Percentiles rank a stretch among this genome's conserved stretches.
These are phyloP conservation scores for Elsinoe australis DNA, from an alignment of 2,329 filamentous ascomycete genomes.

Conservation along the genomic window DNA sequence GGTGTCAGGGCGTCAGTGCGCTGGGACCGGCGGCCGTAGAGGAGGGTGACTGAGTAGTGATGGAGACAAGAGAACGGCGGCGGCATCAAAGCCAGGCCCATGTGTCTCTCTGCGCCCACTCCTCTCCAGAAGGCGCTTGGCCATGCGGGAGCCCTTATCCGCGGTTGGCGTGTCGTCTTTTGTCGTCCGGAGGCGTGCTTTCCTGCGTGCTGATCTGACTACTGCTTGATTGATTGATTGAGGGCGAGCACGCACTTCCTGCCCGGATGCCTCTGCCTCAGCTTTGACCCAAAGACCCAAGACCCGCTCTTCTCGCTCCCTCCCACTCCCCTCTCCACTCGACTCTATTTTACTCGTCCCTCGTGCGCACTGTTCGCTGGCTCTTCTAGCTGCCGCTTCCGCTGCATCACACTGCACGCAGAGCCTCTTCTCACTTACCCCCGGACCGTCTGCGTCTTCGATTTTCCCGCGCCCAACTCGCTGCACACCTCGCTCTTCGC, in stretches of 20 bases:
- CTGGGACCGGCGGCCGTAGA: conserved; percentile 13
- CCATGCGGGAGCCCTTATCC: background rate
- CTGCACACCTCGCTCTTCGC: conserved; percentile 1
- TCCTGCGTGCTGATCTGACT: no score
- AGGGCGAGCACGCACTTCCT: no score
- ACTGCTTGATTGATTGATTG: no score
- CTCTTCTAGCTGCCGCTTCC: conserved; percentile 12
- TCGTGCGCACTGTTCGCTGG: conserved; percentile 12
- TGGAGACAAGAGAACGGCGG: background rate
- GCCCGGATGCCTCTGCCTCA: no score
- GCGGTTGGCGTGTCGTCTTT: background rate
- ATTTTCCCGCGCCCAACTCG: conserved; percentile 6
- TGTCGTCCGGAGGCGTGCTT: background rate
- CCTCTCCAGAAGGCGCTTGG: background rate
- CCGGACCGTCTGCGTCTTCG: background rate
- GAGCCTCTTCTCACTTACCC: background rate
- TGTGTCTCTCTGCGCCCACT: background rate
- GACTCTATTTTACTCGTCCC: conserved; percentile 1
- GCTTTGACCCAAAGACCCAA: background rate
- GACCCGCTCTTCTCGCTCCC: background rate
- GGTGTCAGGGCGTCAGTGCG: no score
- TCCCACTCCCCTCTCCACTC: background rate
- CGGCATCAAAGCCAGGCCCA: no score
- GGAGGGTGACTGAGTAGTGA: background rate
- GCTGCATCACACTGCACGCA: conserved; percentile 2